phyloP scores from a whole-genome alignment of 169 alveolate genomes.

The Perkinsus olseni region DNA sequence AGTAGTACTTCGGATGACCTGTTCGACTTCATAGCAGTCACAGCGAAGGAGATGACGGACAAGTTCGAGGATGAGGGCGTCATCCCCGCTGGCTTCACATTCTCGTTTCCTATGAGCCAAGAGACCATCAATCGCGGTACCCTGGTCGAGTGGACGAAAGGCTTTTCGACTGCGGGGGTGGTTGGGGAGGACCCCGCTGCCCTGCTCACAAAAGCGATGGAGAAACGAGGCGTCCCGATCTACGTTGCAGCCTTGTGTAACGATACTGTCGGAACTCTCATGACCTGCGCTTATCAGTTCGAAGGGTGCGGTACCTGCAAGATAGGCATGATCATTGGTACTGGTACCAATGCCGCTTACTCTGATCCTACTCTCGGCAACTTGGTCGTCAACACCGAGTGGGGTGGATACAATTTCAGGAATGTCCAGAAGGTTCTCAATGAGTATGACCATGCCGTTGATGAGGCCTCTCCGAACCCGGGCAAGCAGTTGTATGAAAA shows the following conservation, averaged over 20 bases:
- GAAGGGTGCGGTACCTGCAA: neutral
- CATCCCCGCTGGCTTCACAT: conserved; percentile 18
- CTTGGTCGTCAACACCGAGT: conserved; percentile 25
- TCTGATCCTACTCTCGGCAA: conserved; percentile 15
- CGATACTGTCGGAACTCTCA: conserved; percentile 26
- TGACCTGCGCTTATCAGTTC: conserved; percentile 11
- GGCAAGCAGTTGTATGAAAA: conserved; percentile 31
- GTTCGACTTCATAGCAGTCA: conserved; percentile 22
- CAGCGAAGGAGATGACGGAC: neutral
- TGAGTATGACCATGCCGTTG: conserved; percentile 22
- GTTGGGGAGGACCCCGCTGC: conserved; percentile 26
- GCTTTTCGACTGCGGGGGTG: conserved; percentile 27
- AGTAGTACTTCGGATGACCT: conserved; percentile 16
- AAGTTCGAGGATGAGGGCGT: conserved; percentile 1
- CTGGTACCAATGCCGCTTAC: conserved; percentile 32
- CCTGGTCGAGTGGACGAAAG: conserved; percentile 28
- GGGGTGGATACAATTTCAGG: conserved; percentile 21
- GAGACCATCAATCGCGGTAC: conserved; percentile 10
- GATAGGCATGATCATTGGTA: conserved; percentile 31
- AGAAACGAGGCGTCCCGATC: conserved; percentile 23
- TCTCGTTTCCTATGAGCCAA: conserved; percentile 27
- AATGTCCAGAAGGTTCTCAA: conserved; percentile 16
- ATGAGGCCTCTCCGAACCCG: conserved; percentile 25
- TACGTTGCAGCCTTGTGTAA: conserved; percentile 17
- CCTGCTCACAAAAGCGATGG: conserved; percentile 17